Evolutionary conservation across 805 yeast species (phyloP).

Genomic region (Metschnikowia koreensis): DNA sequence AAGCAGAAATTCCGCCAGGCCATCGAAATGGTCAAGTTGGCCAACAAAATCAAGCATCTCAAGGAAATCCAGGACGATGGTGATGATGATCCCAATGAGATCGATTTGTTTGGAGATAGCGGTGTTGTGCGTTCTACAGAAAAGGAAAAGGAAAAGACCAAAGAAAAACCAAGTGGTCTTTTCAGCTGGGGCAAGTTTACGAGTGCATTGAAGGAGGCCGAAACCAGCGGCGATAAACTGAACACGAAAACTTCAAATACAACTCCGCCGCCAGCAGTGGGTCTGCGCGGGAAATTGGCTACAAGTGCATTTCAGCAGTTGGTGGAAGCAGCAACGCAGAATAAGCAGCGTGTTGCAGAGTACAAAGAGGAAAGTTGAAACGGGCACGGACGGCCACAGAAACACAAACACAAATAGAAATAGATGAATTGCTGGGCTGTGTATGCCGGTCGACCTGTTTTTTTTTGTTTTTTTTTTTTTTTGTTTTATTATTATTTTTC

Average conservation of each 20-base stretch:
- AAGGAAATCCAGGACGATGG: slow-evolving; percentile 58
- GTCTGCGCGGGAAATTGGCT: slow-evolving; percentile 32
- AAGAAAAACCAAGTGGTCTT: slow-evolving; percentile 10
- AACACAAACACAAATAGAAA: too few relatives aligned
- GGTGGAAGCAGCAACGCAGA: slow-evolving; percentile 64
- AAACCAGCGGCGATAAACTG: neutral
- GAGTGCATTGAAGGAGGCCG: slow-evolving; percentile 22
- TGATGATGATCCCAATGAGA: slow-evolving; percentile 52
- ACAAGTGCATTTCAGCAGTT: slow-evolving; percentile 65
- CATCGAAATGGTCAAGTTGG: slow-evolving; percentile 76
- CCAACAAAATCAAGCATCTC: slow-evolving; percentile 73
- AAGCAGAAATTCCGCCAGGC: slow-evolving; percentile 82
- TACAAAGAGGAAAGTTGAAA: slow-evolving; percentile 13
- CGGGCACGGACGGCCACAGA: too few relatives aligned
- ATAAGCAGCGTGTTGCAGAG: slow-evolving; percentile 47
- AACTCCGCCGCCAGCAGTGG: neutral
- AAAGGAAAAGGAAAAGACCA: slow-evolving; percentile 8
- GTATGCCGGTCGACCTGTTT: too few relatives aligned
- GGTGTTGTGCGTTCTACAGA: slow-evolving; percentile 17
- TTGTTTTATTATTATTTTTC: too few relatives aligned
- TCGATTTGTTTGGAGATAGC: slow-evolving; percentile 39
- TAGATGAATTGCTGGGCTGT: too few relatives aligned
- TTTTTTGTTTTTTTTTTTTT: too few relatives aligned
- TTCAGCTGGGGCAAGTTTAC: slow-evolving; percentile 32
- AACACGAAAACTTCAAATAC: neutral